A percentile compares a stretch with the other conserved stretches of the same genome.
These are phyloP conservation scores for Coniochaeta sp. DNA, from an alignment of 2,329 filamentous ascomycete genomes.

Conservation along the genomic window DNA sequence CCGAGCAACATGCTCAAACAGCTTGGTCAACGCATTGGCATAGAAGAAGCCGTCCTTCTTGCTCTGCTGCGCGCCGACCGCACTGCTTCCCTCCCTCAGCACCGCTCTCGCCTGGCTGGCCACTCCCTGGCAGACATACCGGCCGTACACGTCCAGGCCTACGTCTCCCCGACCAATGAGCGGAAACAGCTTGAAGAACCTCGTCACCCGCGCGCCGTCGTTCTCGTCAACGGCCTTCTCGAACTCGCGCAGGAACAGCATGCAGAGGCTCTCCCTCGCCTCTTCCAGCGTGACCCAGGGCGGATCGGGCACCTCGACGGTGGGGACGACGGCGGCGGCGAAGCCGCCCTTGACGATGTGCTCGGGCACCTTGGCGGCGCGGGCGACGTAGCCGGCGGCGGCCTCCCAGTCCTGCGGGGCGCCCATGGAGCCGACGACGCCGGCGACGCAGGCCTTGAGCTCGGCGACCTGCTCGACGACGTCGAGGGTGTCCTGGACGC, in stretches of 20 bases:
- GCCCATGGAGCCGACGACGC: slow-evolving; percentile 93
- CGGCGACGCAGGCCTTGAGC: slow-evolving; percentile 92
- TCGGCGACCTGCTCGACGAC: slow-evolving; percentile 96
- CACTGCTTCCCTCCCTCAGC: slow-evolving; percentile 60
- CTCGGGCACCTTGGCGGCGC: slow-evolving; percentile 73
- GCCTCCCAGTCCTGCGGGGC: slow-evolving; percentile 98
- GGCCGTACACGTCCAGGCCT: slow-evolving; percentile 88
- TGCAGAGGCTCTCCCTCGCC: slow-evolving; percentile 83
- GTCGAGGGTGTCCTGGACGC: slow-evolving; percentile 81
- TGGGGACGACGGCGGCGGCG: slow-evolving; percentile 87
- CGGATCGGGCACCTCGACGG: slow-evolving; percentile 87
- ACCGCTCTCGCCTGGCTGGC: slow-evolving; percentile 75
- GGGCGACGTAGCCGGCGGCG: slow-evolving; percentile 79
- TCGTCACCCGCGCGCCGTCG: slow-evolving; percentile 83
- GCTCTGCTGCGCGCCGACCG: slow-evolving; percentile 30
- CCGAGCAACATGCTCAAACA: slow-evolving; percentile 96
- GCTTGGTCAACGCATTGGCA: slow-evolving; percentile 77
- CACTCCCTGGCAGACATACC: slow-evolving; percentile 93
- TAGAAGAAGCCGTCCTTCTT: slow-evolving; percentile 82
- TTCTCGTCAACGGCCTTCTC: slow-evolving; percentile 81
- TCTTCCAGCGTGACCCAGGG: slow-evolving; percentile 80
- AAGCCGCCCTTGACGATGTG: slow-evolving; percentile 78
- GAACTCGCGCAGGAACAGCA: slow-evolving; percentile 87
- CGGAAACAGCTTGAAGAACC: slow-evolving; percentile 98
- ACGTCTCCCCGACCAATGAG: slow-evolving; percentile 84